Conservation (phyloP, 2,329 filamentous ascomycete genomes). For the Aspergillus costaricaensis region DNA sequence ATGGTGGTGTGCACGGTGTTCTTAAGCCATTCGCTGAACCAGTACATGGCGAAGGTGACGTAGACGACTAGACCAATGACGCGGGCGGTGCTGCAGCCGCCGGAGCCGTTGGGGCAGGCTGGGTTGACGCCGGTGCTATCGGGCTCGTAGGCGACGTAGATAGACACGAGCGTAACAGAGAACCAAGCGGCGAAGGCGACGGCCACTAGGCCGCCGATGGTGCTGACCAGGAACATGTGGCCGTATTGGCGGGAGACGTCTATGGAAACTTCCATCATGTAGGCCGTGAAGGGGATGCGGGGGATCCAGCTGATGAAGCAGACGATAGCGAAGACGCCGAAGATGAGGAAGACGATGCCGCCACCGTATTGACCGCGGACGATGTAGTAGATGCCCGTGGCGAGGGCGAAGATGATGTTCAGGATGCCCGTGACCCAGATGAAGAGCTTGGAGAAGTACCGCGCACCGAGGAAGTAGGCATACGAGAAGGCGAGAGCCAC, state of each 20-base stretch:
- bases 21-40: conserved; percentile 92
- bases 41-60: conserved; percentile 88
- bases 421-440: conserved; percentile 91
- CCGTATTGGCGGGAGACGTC: conserved; percentile 82
- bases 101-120: conserved; percentile 51
- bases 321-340: conserved; percentile 75
- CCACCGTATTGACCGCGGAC: conserved; percentile 74
- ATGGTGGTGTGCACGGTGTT: conserved; percentile 89
- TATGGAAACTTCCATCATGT: conserved; percentile 85
- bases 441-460: conserved; percentile 81
- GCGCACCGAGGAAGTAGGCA: conserved; percentile 73
- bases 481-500: conserved; percentile 75
- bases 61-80: conserved; percentile 85
- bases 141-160: conserved; percentile 83
- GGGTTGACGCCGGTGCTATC: conserved; percentile 49
- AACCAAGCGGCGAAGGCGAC: conserved; percentile 82
- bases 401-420: conserved; percentile 82
- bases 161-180: conserved; percentile 78
- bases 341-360: conserved; percentile 83
- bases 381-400: conserved; percentile 83
- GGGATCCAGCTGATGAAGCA: conserved; percentile 88
- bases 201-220: conserved; percentile 76
- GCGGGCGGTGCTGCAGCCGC: conserved; percentile 70
- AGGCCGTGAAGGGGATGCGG: conserved; percentile 83
- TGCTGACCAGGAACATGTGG: conserved; percentile 81